Conservation (phyloP, 2,329 filamentous ascomycete genomes). For the Colletotrichum sp. region DNA sequence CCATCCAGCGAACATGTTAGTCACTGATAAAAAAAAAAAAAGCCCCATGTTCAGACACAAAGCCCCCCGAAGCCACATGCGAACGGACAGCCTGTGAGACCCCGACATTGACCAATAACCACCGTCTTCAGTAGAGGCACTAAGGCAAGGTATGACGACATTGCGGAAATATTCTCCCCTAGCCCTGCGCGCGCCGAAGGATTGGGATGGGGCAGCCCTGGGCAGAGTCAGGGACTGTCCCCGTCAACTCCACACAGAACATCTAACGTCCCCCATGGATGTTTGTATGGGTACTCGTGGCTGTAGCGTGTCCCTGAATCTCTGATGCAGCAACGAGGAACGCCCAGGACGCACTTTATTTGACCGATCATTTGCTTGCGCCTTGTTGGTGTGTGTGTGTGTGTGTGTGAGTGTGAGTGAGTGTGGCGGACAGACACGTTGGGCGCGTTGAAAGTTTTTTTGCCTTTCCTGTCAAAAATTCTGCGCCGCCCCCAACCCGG, state of each 20-base stretch:
- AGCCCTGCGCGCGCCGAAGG: constrained; percentile 6
- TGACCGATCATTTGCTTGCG: background rate
- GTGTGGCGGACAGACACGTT: constrained; percentile 2
- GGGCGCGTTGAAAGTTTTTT: background rate
- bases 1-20: background rate
- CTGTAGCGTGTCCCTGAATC: constrained; percentile 9
- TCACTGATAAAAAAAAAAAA: background rate
- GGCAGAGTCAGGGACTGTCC: constrained; percentile 7
- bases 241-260: constrained; percentile 15
- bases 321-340: constrained; percentile 1
- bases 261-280: background rate
- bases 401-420: background rate
- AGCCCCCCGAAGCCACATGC: background rate
- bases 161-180: constrained; percentile 13
- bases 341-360: background rate
- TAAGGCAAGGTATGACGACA: constrained; percentile 15
- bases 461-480: background rate
- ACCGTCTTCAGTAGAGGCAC: background rate
- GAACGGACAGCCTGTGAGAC: background rate
- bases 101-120: background rate
- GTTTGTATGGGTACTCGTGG: background rate
- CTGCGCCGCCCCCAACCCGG: background rate
- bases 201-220: background rate
- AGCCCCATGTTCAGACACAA: background rate
- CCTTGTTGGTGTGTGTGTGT: background rate